Conservation (phyloP, 78 protist genomes). For the Isochrysis galbana region DNA sequence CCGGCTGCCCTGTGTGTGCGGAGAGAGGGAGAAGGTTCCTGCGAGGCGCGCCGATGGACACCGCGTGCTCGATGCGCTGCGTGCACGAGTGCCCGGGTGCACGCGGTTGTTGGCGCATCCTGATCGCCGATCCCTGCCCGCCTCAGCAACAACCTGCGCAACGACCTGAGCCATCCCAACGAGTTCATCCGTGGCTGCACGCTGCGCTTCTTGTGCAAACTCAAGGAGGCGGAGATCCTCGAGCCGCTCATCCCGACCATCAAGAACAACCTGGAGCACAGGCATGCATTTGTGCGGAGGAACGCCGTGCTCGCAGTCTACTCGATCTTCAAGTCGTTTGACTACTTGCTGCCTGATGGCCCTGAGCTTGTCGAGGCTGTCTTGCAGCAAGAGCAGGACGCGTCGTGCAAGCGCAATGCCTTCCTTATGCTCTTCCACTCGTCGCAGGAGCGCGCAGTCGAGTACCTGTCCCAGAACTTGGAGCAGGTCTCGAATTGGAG, state of each 20-base stretch:
- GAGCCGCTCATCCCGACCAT: conserved; percentile 84
- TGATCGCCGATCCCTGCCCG: too few species aligned
- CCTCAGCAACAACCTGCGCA: conserved; percentile 40
- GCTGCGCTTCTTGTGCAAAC: conserved; percentile 88
- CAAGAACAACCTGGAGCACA: conserved; percentile 78
- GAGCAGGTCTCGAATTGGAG: conserved; percentile 69
- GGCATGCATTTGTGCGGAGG: conserved; percentile 68
- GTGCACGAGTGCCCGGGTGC: too few species aligned
- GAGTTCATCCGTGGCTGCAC: conserved; percentile 94
- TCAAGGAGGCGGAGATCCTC: conserved; percentile 86
- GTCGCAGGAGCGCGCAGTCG: conserved; percentile 85
- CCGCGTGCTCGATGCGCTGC: too few species aligned
- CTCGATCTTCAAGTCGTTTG: conserved; percentile 66
- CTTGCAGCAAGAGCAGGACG: conserved; percentile 72
- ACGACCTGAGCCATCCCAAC: conserved; percentile 87
- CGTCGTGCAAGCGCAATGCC: conserved; percentile 90
- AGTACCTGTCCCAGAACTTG: conserved; percentile 62
- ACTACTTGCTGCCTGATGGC: conserved; percentile 88
- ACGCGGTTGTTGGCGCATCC: too few species aligned
- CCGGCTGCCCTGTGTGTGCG: too few species aligned
- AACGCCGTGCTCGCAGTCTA: conserved; percentile 92
- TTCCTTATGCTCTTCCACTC: conserved; percentile 90
- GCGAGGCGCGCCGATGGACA: too few species aligned
- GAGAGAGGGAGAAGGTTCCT: too few species aligned
- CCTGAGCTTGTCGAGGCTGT: conserved; percentile 75